Conservation (phyloP, 2,329 filamentous ascomycete genomes). For the Xylaria sp. region DNA sequence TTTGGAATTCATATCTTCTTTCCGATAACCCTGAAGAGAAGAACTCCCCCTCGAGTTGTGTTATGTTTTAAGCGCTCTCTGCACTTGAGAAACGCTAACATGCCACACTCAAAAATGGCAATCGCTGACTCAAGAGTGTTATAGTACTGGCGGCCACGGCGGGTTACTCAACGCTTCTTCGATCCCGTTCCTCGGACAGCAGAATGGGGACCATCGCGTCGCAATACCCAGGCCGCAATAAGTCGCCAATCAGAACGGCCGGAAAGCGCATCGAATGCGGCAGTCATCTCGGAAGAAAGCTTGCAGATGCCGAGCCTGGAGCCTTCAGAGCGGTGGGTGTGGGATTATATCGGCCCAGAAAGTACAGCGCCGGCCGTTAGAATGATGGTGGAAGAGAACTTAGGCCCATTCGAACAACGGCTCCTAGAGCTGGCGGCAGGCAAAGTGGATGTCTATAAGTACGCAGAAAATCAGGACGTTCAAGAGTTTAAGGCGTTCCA, state of each 20-base stretch:
- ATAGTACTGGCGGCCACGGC: constrained; percentile 57
- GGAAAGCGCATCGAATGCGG: neutral
- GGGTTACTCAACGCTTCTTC: constrained; percentile 47
- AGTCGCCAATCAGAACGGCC: neutral
- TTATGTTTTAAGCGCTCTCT: neutral
- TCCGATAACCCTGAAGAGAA: neutral
- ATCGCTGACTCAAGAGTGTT: constrained; percentile 5
- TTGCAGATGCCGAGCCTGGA: constrained; percentile 25
- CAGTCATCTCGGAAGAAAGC: neutral
- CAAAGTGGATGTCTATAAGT: constrained; percentile 57
- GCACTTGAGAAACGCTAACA: neutral
- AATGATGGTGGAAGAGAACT: constrained; percentile 63
- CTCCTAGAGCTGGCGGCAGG: constrained; percentile 59
- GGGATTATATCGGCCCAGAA: constrained; percentile 63
- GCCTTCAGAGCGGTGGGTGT: constrained; percentile 60
- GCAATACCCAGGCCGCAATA: constrained; percentile 40
- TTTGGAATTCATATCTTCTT: neutral
- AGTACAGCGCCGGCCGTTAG: constrained; percentile 54
- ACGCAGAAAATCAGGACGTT: constrained; percentile 51
- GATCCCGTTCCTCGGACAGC: constrained; percentile 52
- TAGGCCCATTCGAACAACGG: constrained; percentile 65
- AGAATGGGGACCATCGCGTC: constrained; percentile 36
- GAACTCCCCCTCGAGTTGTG: neutral
- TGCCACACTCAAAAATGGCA: neutral
- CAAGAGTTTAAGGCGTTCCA: constrained; percentile 40